A percentile compares a stretch with the other conserved stretches of the same genome.
phyloP scores from a whole-genome alignment of 129 eudicot species.

The Ambrosia artemisiifolia region DNA sequence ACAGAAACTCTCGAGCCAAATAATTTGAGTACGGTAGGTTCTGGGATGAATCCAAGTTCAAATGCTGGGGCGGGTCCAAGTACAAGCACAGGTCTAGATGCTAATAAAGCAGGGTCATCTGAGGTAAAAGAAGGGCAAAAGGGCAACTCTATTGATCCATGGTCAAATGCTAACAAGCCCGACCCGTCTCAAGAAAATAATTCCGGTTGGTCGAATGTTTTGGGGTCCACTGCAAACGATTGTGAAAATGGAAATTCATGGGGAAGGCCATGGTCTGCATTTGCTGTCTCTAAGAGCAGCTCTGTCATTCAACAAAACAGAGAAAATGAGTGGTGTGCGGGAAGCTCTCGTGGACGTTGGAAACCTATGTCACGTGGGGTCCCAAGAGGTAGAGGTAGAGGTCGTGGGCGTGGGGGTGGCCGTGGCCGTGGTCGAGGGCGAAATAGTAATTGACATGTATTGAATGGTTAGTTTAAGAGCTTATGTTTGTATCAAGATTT shows the following conservation, averaged over 20 bases:
- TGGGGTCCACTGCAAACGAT: slow-evolving; percentile 14
- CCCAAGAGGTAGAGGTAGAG: slow-evolving; percentile 20
- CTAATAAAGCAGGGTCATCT: slow-evolving; percentile 20
- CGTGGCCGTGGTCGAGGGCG: slow-evolving; percentile 30
- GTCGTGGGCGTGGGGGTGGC: slow-evolving; percentile 13
- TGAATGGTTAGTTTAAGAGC: slow-evolving; percentile 18
- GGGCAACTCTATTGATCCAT: slow-evolving; percentile 25
- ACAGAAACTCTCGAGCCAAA: slow-evolving; percentile 25
- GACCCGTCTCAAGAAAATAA: slow-evolving; percentile 18
- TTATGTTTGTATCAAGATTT: slow-evolving; percentile 15
- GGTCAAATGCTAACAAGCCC: slow-evolving; percentile 17
- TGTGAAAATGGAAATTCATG: slow-evolving; percentile 30
- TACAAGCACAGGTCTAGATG: slow-evolving; percentile 12
- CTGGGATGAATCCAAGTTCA: slow-evolving; percentile 39
- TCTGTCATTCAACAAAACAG: slow-evolving; percentile 39
- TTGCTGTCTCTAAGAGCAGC: slow-evolving; percentile 42
- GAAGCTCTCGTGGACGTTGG: slow-evolving; percentile 33
- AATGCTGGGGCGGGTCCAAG: slow-evolving; percentile 32
- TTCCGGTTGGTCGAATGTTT: slow-evolving; percentile 20
- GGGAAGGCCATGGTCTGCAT: slow-evolving; percentile 42
- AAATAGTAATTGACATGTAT: slow-evolving; percentile 12
- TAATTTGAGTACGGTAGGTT: slow-evolving; percentile 34
- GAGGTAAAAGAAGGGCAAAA: slow-evolving; percentile 16
- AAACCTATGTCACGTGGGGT: slow-evolving; percentile 22
- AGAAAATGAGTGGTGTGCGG: slow-evolving; percentile 25